Conservation (phyloP, 1,284 basidiomycete genomes). For the Sporisorium exsertum region DNA sequence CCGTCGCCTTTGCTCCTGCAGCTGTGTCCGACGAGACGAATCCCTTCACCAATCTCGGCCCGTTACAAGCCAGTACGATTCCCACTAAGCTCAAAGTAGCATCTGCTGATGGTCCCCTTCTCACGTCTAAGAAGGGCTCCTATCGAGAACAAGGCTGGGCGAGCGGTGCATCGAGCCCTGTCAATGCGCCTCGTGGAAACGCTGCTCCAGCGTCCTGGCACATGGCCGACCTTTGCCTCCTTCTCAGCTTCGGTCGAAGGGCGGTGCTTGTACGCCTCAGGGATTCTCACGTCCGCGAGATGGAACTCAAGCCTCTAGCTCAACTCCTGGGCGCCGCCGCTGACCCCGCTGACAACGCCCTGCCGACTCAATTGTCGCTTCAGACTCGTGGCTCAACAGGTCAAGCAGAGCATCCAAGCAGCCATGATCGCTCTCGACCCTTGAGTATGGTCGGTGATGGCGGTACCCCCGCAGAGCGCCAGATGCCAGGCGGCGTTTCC, state of each 20-base stretch:
- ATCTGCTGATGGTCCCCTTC: conserved; percentile 35
- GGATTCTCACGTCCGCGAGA: conserved; percentile 55
- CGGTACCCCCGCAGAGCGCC: conserved; percentile 4
- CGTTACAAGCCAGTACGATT: conserved; percentile 10
- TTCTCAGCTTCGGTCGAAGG: conserved; percentile 55
- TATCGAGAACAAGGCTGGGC: conserved; percentile 13
- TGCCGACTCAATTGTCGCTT: conserved; percentile 23
- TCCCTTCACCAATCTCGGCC: conserved; percentile 5
- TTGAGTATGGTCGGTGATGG: conserved; percentile 16
- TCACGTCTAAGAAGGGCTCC: conserved; percentile 30
- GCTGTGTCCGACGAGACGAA: conserved; percentile 26
- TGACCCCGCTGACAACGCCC: background rate
- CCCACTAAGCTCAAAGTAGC: conserved; percentile 36
- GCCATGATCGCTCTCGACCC: conserved; percentile 18
- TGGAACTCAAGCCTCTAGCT: conserved; percentile 49
- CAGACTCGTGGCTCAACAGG: conserved; percentile 1
- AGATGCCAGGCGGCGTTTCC: background rate
- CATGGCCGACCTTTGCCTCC: conserved; percentile 52
- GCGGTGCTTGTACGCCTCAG: conserved; percentile 54
- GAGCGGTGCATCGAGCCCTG: conserved; percentile 6
- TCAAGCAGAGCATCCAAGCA: background rate
- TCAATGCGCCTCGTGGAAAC: conserved; percentile 7
- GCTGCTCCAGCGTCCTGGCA: conserved; percentile 47
- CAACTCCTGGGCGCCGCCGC: conserved; percentile 23
- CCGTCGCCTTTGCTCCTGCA: conserved; percentile 44